A percentile compares a stretch with the other conserved stretches of the same genome.
Conservation (phyloP, 73 alveolate genomes). For the Paramecium sonneborni region DNA sequence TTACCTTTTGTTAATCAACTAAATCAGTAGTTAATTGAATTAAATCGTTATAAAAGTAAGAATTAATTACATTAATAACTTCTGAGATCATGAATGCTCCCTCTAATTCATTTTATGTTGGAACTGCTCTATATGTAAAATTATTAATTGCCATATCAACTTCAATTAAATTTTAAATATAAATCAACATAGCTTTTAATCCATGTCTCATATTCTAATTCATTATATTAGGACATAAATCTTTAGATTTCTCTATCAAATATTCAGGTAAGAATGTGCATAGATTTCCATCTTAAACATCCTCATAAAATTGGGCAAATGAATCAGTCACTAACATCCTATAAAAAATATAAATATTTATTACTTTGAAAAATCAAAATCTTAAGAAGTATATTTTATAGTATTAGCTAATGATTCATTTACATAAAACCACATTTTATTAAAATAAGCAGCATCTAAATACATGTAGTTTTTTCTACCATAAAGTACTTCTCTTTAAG, state of each 20-base stretch:
- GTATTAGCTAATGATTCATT: neutral
- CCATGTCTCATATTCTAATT: neutral
- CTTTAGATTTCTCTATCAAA: neutral
- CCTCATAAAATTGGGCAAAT: neutral
- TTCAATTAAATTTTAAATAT: neutral
- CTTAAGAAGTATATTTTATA: neutral
- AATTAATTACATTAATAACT: neutral
- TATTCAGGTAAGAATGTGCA: neutral
- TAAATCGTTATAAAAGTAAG: neutral
- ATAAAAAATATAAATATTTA: neutral
- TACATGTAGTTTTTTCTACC: neutral
- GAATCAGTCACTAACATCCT: neutral
- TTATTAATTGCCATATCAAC: neutral
- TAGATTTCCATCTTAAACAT: neutral
- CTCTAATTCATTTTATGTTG: constrained; percentile 21
- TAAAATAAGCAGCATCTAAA: neutral
- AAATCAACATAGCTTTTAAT: neutral
- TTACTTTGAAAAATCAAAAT: neutral
- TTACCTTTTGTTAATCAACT: neutral
- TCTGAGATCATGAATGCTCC: constrained; percentile 29
- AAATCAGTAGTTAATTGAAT: neutral
- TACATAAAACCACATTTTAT: neutral
- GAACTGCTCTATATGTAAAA: neutral
- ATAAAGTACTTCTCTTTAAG: constrained; percentile 35
- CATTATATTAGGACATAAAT: neutral